Conservation (phyloP, 2,329 filamentous ascomycete species). For the Zymoseptoria ardabiliae region DNA sequence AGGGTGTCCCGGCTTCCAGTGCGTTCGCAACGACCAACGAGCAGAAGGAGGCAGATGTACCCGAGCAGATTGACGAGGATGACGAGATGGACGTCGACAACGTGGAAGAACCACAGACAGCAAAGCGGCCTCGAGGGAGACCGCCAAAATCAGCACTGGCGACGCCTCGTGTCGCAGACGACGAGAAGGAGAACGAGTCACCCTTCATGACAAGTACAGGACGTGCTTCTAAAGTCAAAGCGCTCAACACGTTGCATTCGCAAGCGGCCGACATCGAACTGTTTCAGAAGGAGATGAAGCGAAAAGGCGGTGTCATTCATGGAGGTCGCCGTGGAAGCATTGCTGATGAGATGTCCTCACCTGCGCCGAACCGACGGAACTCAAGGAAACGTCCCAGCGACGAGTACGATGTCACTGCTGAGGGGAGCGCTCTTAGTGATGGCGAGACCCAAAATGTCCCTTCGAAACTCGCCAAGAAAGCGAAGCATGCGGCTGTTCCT, state of each 20-base stretch:
- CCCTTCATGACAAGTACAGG: conserved; percentile 64
- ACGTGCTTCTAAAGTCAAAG: conserved; percentile 81
- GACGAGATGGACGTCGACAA: conserved; percentile 19
- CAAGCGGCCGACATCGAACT: conserved; percentile 78
- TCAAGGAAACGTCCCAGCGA: conserved; percentile 33
- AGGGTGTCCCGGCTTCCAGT: conserved; percentile 17
- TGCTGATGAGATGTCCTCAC: conserved; percentile 35
- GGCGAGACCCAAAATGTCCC: conserved; percentile 38
- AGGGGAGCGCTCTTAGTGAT: conserved; percentile 39
- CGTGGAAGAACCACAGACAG: conserved; percentile 15
- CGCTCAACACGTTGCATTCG: conserved; percentile 66
- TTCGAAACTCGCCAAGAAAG: conserved; percentile 41
- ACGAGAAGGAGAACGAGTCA: conserved; percentile 75
- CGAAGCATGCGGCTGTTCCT: conserved; percentile 39
- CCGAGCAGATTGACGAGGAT: conserved; percentile 13
- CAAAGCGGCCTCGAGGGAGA: conserved; percentile 23
- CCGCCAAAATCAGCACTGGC: conserved; percentile 19
- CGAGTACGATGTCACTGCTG: conserved; percentile 34
- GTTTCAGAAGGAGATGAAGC: conserved; percentile 90
- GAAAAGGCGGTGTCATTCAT: conserved; percentile 59
- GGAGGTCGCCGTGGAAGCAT: conserved; percentile 44
- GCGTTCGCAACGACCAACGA: neutral
- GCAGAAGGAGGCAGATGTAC: conserved; percentile 2
- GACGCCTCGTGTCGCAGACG: conserved; percentile 23
- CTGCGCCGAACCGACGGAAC: conserved; percentile 13